Percentiles rank a stretch among this genome's conserved stretches.
Evolutionary conservation across 148 eudicot genomes (phyloP).

Genomic region (Vaccinium darrowii): DNA sequence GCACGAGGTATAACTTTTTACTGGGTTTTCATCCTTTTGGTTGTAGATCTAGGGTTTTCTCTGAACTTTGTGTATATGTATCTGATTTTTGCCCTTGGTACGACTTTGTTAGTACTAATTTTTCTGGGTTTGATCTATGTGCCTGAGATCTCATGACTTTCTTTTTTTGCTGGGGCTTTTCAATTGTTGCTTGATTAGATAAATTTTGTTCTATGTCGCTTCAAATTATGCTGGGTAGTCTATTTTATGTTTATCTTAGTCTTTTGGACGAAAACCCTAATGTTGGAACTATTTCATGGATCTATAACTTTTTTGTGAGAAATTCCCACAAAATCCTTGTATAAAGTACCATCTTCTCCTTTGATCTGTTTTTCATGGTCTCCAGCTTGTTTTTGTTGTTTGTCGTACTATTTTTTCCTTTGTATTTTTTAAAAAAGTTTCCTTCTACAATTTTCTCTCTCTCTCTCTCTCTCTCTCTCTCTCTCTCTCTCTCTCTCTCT

Average conservation of each 20-base stretch:
- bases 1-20: constrained; percentile 26
- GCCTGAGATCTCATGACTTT: background rate
- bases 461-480: too few species aligned
- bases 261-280: background rate
- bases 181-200: background rate
- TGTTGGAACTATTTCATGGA: background rate
- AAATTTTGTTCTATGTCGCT: too few species aligned
- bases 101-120: background rate
- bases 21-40: constrained; percentile 13
- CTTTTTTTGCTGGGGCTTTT: background rate
- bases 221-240: too few species aligned
- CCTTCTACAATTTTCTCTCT: too few species aligned
- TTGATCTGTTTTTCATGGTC: background rate
- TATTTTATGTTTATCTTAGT: too few species aligned
- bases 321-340: too few species aligned
- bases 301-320: background rate
- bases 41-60: constrained; percentile 17
- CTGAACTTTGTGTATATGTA: background rate
- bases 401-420: too few species aligned
- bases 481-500: too few species aligned
- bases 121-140: background rate
- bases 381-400: too few species aligned
- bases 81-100: background rate
- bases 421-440: too few species aligned
- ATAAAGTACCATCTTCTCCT: background rate